Conservation (phyloP, 2,329 filamentous ascomycete genomes). For the Helotiales sp. region DNA sequence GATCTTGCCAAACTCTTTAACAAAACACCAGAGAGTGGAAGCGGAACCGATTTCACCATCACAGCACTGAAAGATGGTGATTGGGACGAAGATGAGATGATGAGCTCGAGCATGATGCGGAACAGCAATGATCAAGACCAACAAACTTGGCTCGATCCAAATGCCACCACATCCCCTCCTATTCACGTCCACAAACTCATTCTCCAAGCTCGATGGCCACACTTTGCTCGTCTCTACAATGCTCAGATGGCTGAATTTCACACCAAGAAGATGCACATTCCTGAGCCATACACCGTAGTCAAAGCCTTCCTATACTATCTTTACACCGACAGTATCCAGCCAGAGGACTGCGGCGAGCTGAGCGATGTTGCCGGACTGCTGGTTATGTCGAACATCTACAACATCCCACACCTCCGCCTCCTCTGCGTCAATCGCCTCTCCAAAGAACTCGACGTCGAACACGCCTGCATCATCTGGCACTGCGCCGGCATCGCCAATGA, state of each 20-base stretch:
- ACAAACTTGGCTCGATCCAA: conserved; percentile 62
- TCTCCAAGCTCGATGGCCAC: conserved; percentile 92
- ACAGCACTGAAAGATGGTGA: conserved; percentile 85
- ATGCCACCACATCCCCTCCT: conserved; percentile 72
- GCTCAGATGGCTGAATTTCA: conserved; percentile 98
- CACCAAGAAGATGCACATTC: conserved; percentile 96
- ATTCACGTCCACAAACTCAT: conserved; percentile 97
- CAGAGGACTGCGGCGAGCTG: conserved; percentile 64
- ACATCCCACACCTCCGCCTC: conserved; percentile 89
- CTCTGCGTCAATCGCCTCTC: conserved; percentile 89
- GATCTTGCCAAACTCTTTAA: conserved; percentile 91
- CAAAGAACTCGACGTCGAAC: conserved; percentile 90
- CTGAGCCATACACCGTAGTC: conserved; percentile 92
- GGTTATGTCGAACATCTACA: conserved; percentile 98
- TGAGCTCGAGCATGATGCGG: conserved; percentile 56
- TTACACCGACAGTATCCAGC: conserved; percentile 89
- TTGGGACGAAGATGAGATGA: conserved; percentile 63
- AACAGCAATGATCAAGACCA: conserved; percentile 46
- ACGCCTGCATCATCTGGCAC: conserved; percentile 96
- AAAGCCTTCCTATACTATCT: conserved; percentile 95
- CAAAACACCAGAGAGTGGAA: conserved; percentile 79
- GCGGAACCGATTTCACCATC: conserved; percentile 87
- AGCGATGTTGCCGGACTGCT: conserved; percentile 90
- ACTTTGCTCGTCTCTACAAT: conserved; percentile 90
- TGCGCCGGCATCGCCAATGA: conserved; percentile 88